Evolutionary conservation across 129 eudicot genomes (phyloP), one percentile per base, ranked within the genome.

Genomic region (Escallonia rubra): DNA sequence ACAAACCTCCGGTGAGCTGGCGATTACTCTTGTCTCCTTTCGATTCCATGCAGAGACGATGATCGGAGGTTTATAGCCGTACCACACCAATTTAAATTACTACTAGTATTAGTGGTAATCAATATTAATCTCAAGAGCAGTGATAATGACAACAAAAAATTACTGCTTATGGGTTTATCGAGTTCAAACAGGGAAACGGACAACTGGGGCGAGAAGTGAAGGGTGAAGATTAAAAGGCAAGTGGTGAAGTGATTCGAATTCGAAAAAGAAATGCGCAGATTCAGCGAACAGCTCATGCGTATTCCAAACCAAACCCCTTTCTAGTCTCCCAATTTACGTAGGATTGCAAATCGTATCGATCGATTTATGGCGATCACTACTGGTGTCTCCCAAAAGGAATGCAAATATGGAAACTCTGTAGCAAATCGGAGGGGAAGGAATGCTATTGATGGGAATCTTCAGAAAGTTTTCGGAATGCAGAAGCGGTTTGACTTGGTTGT

Each of bases 201-300:
- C 39, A 80, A 80, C 68, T 80, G 80, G 47, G 81, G 83, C 4
- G 85, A 84, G 67, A 77, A 77, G 74, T 75, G 85, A 68, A 77
- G 80, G 63, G 67, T 56, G 41, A 79, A 84, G 34, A 71, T 68
- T 42, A 79, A 72, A 59, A 75, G 73, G 66, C 83, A 77, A 70
- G 85, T 87, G 64, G 75, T 80, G 74, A 87, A 85, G 73, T 87
- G 86, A 74, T 85, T 79, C 4, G 91, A 82, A 76, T 82, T 80
- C 55, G 85, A 76, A 41, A 77, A 23, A 23, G 34, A 74, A 81
- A 80, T 68, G 59, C 78, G 83, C 79, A 87, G 95, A 80, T 87
- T 82, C 34, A 73, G 80, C 76, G 50, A 85, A 81, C 94, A 80
- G 90, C 88, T 91, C 96, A 91, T 91, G 82, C 97, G 97, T 90